phyloP scores from a whole-genome alignment of 2,329 filamentous ascomycete genomes.

The Arachnomyces sp. region DNA sequence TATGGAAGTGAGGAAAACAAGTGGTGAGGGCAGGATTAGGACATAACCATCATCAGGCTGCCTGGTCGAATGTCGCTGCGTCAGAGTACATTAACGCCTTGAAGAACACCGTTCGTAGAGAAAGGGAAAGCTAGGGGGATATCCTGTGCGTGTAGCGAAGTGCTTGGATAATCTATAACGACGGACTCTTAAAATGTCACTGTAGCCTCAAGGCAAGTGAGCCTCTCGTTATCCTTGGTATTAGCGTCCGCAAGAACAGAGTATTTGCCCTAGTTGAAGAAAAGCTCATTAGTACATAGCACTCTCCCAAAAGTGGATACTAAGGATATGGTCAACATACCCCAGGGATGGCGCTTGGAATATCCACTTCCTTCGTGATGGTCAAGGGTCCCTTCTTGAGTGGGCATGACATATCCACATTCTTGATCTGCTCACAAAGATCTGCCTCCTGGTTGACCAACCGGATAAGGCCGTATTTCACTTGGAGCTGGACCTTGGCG shows the following conservation, averaged over 20 bases:
- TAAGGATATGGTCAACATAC: slow-evolving; percentile 47
- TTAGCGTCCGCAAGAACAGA: slow-evolving; percentile 79
- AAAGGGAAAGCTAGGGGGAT: too few relatives aligned
- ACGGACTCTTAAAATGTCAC: slow-evolving; percentile 7
- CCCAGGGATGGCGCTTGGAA: slow-evolving; percentile 80
- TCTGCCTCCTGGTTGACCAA: slow-evolving; percentile 74
- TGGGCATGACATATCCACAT: slow-evolving; percentile 84
- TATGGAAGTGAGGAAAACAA: too few relatives aligned
- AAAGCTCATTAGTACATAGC: slow-evolving; percentile 6
- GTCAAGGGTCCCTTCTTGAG: slow-evolving; percentile 67
- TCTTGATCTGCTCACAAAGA: slow-evolving; percentile 79
- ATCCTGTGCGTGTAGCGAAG: too few relatives aligned
- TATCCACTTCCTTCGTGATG: slow-evolving; percentile 71
- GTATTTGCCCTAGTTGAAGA: slow-evolving; percentile 71
- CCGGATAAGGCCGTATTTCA: slow-evolving; percentile 91
- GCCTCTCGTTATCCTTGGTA: slow-evolving; percentile 60
- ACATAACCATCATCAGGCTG: too few relatives aligned
- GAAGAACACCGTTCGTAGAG: too few relatives aligned
- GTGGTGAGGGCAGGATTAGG: too few relatives aligned
- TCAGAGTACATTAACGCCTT: too few relatives aligned
- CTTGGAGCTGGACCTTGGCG: slow-evolving; percentile 70
- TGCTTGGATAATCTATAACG: too few relatives aligned
- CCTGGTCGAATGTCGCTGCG: too few relatives aligned
- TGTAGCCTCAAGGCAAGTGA: slow-evolving; percentile 74
- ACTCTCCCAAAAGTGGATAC: background rate